Evolutionary conservation across 2,329 filamentous ascomycete species (phyloP).

Genomic region (Apiospora pterosperma): DNA sequence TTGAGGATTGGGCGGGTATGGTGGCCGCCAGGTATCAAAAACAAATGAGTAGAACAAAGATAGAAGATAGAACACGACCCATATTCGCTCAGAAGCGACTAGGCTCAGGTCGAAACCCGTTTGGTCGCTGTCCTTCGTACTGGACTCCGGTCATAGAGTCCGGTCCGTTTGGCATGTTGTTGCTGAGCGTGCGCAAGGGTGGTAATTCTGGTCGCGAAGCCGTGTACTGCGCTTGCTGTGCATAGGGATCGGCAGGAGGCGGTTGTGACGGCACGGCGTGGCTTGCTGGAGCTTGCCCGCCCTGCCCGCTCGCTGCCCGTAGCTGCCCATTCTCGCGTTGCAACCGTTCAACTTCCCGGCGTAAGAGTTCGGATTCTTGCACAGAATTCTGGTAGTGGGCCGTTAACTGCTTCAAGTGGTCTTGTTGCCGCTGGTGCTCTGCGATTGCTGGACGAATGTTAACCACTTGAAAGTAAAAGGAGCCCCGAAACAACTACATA

Average conservation of each 20-base stretch:
- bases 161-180: constrained; percentile 38
- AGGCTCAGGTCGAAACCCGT: neutral
- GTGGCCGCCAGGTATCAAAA: neutral
- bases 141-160: constrained; percentile 67
- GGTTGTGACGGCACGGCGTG: constrained; percentile 23
- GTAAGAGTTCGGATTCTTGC: constrained; percentile 44
- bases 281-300: constrained; percentile 17
- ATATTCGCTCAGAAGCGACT: neutral
- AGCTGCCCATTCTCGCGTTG: constrained; percentile 48
- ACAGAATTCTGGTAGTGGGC: constrained; percentile 38
- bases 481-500: constrained; percentile 36
- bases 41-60: neutral
- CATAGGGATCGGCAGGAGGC: constrained; percentile 26
- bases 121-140: constrained; percentile 47
- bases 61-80: neutral
- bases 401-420: constrained; percentile 44
- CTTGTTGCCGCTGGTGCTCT: constrained; percentile 55
- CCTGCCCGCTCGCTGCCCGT: constrained; percentile 25
- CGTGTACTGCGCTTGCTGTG: constrained; percentile 10
- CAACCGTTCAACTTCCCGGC: constrained; percentile 45
- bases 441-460: constrained; percentile 47
- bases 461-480: constrained; percentile 10
- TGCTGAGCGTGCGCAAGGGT: constrained; percentile 51
- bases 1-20: neutral
- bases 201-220: constrained; percentile 48